Evolutionary conservation across 768 basidiomycete genomes (phyloP).

Genomic region (Tricholoma terreum): DNA sequence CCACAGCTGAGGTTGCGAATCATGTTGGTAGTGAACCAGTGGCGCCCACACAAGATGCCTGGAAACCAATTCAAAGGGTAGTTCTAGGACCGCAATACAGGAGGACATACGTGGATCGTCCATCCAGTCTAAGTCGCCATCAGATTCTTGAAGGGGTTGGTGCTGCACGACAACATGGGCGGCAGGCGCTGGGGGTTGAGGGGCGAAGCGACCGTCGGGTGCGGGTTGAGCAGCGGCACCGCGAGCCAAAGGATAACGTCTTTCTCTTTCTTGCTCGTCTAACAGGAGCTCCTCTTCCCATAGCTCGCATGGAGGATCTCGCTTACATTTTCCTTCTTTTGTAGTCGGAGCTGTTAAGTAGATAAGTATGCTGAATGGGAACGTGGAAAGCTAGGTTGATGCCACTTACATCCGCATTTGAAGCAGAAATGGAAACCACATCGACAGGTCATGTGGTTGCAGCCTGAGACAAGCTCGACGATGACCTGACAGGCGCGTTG

Average conservation of each 20-base stretch:
- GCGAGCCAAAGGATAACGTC: slow-evolving; percentile 10
- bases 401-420: slow-evolving; percentile 34
- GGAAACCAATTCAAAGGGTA: not conserved
- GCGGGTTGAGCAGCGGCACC: not conserved
- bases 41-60: slow-evolving; percentile 15
- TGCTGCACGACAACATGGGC: not conserved
- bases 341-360: slow-evolving; percentile 13
- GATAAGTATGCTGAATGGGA: not conserved
- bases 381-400: not conserved
- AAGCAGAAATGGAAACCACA: slow-evolving; percentile 42
- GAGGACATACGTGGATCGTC: slow-evolving; percentile 17
- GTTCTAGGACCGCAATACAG: not conserved
- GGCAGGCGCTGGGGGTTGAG: not conserved
- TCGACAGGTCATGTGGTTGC: slow-evolving; percentile 40
- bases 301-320: slow-evolving; percentile 31
- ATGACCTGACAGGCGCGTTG: slow-evolving; percentile 17
- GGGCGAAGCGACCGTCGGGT: not conserved
- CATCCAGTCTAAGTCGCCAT: slow-evolving; percentile 20
- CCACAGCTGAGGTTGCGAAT: slow-evolving; percentile 21
- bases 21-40: slow-evolving; percentile 23
- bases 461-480: slow-evolving; percentile 28
- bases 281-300: slow-evolving; percentile 38
- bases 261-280: slow-evolving; percentile 25
- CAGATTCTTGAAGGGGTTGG: not conserved
- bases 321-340: slow-evolving; percentile 24